Evolutionary conservation across 139 green algal species (phyloP), one percentile per base, ranked within the genome.

Genomic region (Monoraphidium neglectum): DNA sequence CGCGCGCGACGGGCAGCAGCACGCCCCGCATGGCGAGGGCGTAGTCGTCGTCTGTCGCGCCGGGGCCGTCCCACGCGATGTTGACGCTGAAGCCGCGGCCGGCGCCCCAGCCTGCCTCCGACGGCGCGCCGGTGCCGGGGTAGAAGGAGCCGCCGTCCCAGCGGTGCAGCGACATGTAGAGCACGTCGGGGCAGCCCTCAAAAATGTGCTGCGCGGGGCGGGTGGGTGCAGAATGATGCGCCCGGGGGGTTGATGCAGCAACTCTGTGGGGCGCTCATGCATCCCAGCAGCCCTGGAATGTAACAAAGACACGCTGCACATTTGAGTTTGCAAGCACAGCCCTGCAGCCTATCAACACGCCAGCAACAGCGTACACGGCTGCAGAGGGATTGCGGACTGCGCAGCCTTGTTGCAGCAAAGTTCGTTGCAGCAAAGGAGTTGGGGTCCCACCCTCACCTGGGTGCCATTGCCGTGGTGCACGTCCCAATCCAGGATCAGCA

Each of bases 381-480:
- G n/a, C n/a, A n/a, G n/a, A n/a, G n/a, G n/a, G n/a, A n/a, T n/a
- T n/a, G n/a, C n/a, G n/a, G n/a, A n/a, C n/a, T n/a, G n/a, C n/a
- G n/a, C n/a, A n/a, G n/a, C n/a, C n/a, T n/a, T n/a, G n/a, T n/a
- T n/a, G n/a, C n/a, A n/a, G n/a, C n/a, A n/a, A n/a, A n/a, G n/a
- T n/a, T n/a, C n/a, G n/a, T n/a, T n/a, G n/a, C n/a, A n/a, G n/a
- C n/a, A n/a, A n/a, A n/a, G n/a, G n/a, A n/a, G n/a, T n/a, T n/a
- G n/a, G n/a, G n/a, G n/a, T n/a, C 28, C 30, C 10, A 30, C 83
- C 83, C 62, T 89, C 87, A 64, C 85, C 62, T 90, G 86, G 1
- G 78, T 92, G 51, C 88, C 89, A 38, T 93, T 93, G 66, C 91
- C 92, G 75, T 97, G 92, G 78, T 97, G 92, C 53, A 96, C 88